Conservation (phyloP, 2,329 filamentous ascomycete genomes). For the Ceratocystis smalleyi region DNA sequence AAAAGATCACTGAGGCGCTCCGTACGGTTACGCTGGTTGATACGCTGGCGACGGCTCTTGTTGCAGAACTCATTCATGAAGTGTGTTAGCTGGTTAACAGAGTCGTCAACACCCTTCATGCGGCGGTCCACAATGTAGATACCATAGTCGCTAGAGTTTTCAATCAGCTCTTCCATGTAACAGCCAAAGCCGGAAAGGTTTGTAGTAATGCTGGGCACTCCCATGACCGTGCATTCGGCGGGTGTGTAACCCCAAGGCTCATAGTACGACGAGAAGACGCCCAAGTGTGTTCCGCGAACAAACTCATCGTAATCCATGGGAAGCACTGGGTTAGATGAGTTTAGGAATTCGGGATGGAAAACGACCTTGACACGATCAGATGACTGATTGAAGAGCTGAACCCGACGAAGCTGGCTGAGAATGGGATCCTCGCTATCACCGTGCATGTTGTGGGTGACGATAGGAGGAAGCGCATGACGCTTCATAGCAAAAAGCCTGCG, state of each 20-base stretch:
- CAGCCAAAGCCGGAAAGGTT: conserved; percentile 96
- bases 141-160: conserved; percentile 94
- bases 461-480: conserved; percentile 72
- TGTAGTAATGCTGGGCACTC: conserved; percentile 93
- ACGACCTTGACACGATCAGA: conserved; percentile 91
- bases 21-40: conserved; percentile 95
- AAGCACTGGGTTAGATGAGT: conserved; percentile 85
- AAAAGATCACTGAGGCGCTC: conserved; percentile 87
- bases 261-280: conserved; percentile 94
- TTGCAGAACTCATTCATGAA: conserved; percentile 81
- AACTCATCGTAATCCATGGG: conserved; percentile 98
- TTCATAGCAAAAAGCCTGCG: conserved; percentile 95
- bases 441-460: conserved; percentile 97
- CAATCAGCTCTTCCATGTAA: conserved; percentile 98
- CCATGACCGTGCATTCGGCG: conserved; percentile 97
- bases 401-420: conserved; percentile 85
- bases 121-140: conserved; percentile 98
- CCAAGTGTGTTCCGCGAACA: conserved; percentile 87
- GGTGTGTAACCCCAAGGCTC: conserved; percentile 99
- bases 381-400: conserved; percentile 93
- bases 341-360: conserved; percentile 96
- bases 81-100: conserved; percentile 78
- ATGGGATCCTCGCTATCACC: conserved; percentile 90
- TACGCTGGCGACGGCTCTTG: conserved; percentile 90
- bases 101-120: conserved; percentile 90